Base-by-base conservation (phyloP, 2,329 filamentous ascomycete species). In the Arthrobotrys pseudoclavata region DNA sequence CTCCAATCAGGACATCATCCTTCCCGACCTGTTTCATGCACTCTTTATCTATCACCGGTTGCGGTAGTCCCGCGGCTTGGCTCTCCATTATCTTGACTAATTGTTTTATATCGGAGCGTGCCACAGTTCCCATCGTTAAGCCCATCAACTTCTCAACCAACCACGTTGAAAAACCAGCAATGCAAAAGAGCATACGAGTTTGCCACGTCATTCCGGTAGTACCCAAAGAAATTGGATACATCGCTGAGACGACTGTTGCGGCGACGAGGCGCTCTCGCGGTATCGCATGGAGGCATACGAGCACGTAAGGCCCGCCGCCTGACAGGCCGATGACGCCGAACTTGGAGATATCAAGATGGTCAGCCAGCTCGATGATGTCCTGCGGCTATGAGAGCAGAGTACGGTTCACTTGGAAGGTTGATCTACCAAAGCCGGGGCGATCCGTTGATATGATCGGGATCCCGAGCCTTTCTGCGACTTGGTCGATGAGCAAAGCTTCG, bases 401-500 rank as follows among this genome's bases (percentile, higher is more conserved):
- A 24, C 63, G 52, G 57, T 52, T 18, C 15, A 82, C 81, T 68
- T 84, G 82, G 12, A 82, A 82, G 1, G 84, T 82, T 7, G 84
- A 85, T 1, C 84, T 77, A 13, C 85, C 85, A 42, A 84, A 85
- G 4, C 85, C 85, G 0, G 85, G 85, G 0, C 85, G 83, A 64
- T 86, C 85, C 2, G 84, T 80, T 5, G 84, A 82, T 42, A 86
- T 81, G 48, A 86, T 29, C 7, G 83, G 83, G 13, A 84, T 76
- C 3, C 80, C 79, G 9, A 80, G 80, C 2, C 78, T 77, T 2
- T 76, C 70, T 7, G 83, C 84, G 2, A 81, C 60, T 9, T 79
- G 67, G 42, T 83, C 80, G 29, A 83, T 57, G n/a, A 79, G 77
- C 2, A 69, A 64, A 4, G 81, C 84, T 71, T 86, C 85, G 5